phyloP scores from a whole-genome alignment of 2,329 filamentous ascomycete genomes.

The Xylaria sp. region DNA sequence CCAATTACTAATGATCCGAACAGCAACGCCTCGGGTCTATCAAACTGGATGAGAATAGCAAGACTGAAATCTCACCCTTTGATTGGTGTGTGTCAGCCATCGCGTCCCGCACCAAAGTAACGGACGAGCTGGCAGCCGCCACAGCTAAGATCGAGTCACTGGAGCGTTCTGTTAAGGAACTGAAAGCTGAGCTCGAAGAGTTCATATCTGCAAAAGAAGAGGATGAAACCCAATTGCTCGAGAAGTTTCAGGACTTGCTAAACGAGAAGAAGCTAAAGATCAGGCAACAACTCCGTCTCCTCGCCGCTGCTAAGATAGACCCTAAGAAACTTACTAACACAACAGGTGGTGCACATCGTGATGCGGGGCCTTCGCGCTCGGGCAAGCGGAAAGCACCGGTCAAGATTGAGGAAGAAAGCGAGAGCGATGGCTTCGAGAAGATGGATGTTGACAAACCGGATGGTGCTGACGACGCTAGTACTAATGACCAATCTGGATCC shows the following conservation, averaged over 20 bases:
- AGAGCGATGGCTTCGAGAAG: slow-evolving; percentile 57
- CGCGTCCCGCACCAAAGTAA: slow-evolving; percentile 58
- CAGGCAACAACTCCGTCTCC: slow-evolving; percentile 73
- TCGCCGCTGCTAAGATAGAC: slow-evolving; percentile 61
- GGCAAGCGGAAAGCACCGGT: slow-evolving; percentile 62
- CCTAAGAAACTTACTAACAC: slow-evolving; percentile 51
- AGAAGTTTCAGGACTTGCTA: slow-evolving; percentile 75
- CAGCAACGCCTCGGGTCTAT: slow-evolving; percentile 78
- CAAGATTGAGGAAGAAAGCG: slow-evolving; percentile 51
- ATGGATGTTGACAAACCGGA: slow-evolving; percentile 61
- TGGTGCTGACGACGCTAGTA: slow-evolving; percentile 39
- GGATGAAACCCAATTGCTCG: slow-evolving; percentile 73
- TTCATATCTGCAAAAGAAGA: slow-evolving; percentile 73
- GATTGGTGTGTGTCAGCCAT: slow-evolving; percentile 75
- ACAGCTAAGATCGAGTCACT: slow-evolving; percentile 60
- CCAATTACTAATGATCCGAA: slow-evolving; percentile 25
- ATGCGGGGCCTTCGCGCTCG: slow-evolving; percentile 55
- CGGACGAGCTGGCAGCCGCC: slow-evolving; percentile 57
- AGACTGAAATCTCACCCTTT: slow-evolving; percentile 69
- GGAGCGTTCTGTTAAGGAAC: slow-evolving; percentile 65
- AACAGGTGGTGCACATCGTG: slow-evolving; percentile 42
- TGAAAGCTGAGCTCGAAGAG: slow-evolving; percentile 73
- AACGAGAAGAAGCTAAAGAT: slow-evolving; percentile 87
- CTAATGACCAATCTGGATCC: slow-evolving; percentile 38
- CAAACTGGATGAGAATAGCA: slow-evolving; percentile 64